Base-by-base conservation (phyloP, 306 rosid genomes). In the Cucurbita maxima region DNA sequence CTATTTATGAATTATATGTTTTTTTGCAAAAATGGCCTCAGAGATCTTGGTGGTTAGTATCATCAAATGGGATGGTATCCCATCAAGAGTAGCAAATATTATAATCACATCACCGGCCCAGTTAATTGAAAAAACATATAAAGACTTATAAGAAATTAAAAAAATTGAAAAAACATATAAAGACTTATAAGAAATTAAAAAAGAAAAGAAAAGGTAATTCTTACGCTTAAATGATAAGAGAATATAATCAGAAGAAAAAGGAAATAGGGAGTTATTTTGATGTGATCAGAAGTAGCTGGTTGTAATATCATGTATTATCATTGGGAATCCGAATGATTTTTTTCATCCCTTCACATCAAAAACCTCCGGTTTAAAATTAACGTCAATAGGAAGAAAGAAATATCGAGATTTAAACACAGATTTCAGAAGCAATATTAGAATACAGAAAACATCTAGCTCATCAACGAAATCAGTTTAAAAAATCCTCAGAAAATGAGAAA, bases 1-100 rank as follows among this genome's bases (percentile, higher is more conserved):
- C 1, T 30, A 30, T 25, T 1, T 1, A 30, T 30, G 34, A 30
- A 30, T 30, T 25, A 25, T 25, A 1, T 25, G 25, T 25, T 25
- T 25, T 22, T 25, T 25, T 25, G 34, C 3, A 30, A 30, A 30
- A 0, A 11, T 10, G 52, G 78, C 78, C 78, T 75, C 78, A 75
- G 78, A 75, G 78, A 75, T 75, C 78, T 75, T 75, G 78, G 78
- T 75, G 72, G 78, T 48, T 15, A 48, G 19, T 10, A 61, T 75
- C 78, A 36, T 75, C 78, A 75, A 10, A 59, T 36, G 40, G 72
- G 37, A 45, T 47, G 30, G 0, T 30, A 20, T 3, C 13, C 78
- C 60, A 75, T 75, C 72, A 75, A 75, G 78, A 75, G 78, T 75
- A 75, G 78, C 78, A 75, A 75, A 75, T 75, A 75, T 75, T 25